These are phyloP conservation scores for Cyamopsis tetragonoloba DNA, from an alignment of 306 rosid genomes.

Conservation along the genomic window DNA sequence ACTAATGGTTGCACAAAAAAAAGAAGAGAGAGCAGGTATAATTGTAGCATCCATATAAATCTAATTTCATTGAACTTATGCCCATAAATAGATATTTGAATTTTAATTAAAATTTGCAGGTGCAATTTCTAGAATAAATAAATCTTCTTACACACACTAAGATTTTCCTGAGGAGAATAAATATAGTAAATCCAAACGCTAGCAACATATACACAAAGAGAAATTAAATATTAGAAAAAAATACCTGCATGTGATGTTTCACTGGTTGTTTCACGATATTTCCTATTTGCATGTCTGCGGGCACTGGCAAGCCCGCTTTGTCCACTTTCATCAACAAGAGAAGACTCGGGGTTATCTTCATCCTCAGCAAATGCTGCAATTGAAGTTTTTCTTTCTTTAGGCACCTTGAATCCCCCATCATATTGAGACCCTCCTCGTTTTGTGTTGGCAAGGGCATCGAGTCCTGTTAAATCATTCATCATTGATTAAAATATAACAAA, in stretches of 20 bases:
- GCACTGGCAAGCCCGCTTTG: slow-evolving; percentile 13
- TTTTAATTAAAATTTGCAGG: not conserved
- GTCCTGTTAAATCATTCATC: slow-evolving; percentile 49
- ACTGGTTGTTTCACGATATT: slow-evolving; percentile 57
- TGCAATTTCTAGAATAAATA: not conserved
- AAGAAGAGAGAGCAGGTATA: too few relatives aligned
- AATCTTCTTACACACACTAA: not conserved
- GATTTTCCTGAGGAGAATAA: not conserved
- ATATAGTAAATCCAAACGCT: not conserved
- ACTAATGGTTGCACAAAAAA: not conserved
- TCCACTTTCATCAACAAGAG: slow-evolving; percentile 42
- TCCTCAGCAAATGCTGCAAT: slow-evolving; percentile 70
- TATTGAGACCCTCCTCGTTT: slow-evolving; percentile 60
- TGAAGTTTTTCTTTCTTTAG: slow-evolving; percentile 56
- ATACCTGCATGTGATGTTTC: slow-evolving; percentile 48
- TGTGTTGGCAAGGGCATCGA: slow-evolving; percentile 76
- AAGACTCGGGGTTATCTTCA: slow-evolving; percentile 49
- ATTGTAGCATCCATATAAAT: not conserved
- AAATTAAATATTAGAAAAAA: not conserved
- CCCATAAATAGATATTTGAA: not conserved
- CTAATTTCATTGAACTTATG: not conserved
- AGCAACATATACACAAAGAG: not conserved
- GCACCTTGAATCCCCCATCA: slow-evolving; percentile 69
- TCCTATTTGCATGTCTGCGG: slow-evolving; percentile 39
- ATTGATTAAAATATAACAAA: not conserved